These are phyloP conservation scores for Halophytophthora polymorphica DNA, from an alignment of 352 stramenopile genomes.

Conservation along the genomic window DNA sequence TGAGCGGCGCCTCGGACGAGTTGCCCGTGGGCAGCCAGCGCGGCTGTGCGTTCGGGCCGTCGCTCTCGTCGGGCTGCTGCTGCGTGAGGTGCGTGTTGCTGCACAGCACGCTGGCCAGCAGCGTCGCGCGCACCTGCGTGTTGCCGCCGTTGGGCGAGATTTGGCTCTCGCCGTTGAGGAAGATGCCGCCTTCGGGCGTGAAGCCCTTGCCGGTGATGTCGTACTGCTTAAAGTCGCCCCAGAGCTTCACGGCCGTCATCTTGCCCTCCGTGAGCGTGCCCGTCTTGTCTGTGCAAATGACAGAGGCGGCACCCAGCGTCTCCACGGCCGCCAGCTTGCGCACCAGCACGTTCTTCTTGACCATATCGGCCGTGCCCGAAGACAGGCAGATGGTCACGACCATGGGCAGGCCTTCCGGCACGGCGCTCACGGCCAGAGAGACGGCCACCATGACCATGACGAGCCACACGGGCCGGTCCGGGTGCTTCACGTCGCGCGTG, in stretches of 20 bases:
- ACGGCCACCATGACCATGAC: constrained; percentile 91
- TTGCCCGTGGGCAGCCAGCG: constrained; percentile 35
- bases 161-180: constrained; percentile 22
- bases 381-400: constrained; percentile 44
- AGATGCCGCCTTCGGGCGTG: constrained; percentile 24
- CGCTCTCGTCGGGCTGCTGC: constrained; percentile 10
- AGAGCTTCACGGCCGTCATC: constrained; percentile 50
- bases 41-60: constrained; percentile 1
- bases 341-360: constrained; percentile 47
- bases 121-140: constrained; percentile 22
- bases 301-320: constrained; percentile 73
- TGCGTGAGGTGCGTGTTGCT: constrained; percentile 43
- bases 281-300: constrained; percentile 91
- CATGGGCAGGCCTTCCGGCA: constrained; percentile 39
- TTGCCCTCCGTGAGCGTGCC: constrained; percentile 84
- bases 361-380: constrained; percentile 33
- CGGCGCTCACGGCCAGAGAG: constrained; percentile 51
- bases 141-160: constrained; percentile 16
- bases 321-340: constrained; percentile 53
- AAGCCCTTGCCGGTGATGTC: constrained; percentile 34
- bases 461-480: constrained; percentile 73
- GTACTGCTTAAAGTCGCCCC: constrained; percentile 36
- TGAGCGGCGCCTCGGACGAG: constrained; percentile 37
- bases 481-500: constrained; percentile 37
- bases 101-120: constrained; percentile 38